Base-by-base conservation (phyloP, 805 yeast species). In the Maudiozyma saulgeensis region DNA sequence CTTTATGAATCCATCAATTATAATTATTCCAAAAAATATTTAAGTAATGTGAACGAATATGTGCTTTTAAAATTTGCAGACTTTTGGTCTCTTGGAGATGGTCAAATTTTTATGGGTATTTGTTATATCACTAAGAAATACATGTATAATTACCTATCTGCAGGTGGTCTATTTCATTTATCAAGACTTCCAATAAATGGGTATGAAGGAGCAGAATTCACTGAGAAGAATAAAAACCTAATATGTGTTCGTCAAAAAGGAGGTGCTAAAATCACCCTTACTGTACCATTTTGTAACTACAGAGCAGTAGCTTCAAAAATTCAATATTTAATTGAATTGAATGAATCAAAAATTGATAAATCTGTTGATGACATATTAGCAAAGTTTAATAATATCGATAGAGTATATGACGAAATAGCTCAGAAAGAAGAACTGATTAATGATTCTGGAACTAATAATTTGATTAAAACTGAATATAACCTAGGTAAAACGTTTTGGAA, bases 81-180 rank as follows among this genome's bases (percentile, higher is more conserved):
- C 39, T 71, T 86, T n/a, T 79, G 87, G 80, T 66, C 81, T 1
- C 81, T 91, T 5, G 79, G 81, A 59, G 69, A 79, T 5, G 68
- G 69, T 25, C 93, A 84, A 61, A 89, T 82, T 53, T 69, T 87
- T n/a, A 78, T 87, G 12, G 82, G 89, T 12, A 72, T 83, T 25
- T 69, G 79, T 2, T 88, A 78, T 59, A 67, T 84, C 18, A 88
- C 96, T 0, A 67, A 69, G 21, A 68, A 70, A 18, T 69, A 76
- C 50, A 49, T 81, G 4, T 86, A 82, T 60, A 69, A 81, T 46
- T 87, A 84, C 63, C 75, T 84, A 59, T 78, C 78, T 58, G 78
- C 82, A 44, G 70, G 80, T 56, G 96, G 96, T 0, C 80, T 90
- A 57, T 78, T 83, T 0, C 78, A 86, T 2, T 64, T 87, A 32